Base-by-base conservation (phyloP, 345 rosid genomes). In the Euclidium syriacum region DNA sequence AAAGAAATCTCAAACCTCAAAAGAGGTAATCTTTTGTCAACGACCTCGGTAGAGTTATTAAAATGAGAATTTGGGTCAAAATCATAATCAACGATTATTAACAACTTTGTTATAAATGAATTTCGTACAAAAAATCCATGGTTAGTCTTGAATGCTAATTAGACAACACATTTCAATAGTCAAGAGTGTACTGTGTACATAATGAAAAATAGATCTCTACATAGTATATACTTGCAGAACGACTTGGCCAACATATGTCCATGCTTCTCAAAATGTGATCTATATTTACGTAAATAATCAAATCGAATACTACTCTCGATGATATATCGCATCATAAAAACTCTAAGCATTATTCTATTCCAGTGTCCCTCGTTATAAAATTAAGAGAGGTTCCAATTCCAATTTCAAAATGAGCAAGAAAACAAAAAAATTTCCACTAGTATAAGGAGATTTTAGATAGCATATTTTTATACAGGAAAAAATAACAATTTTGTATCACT, bases 401-500 rank as follows among this genome's bases (percentile, higher is more conserved):
- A n/a, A n/a, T n/a, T n/a, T n/a, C n/a, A n/a, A n/a, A n/a, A n/a
- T n/a, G n/a, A n/a, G n/a, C n/a, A 10, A 12, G 18, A 48, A 47
- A 25, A 4, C 1, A 24, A 43, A 6, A 27, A 15, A 7, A 26
- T 50, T 27, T 29, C 24, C 12, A 64, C 22, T 40, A 16, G 15
- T 39, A 20, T 15, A 5, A 24, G 7, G 32, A 52, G 41, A n/a
- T 63, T 47, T 61, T 61, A 35, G 10, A 48, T 35, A 24, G 26
- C 57, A 62, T 62, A 27, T 51, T 29, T 36, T 3, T 38, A 30
- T 27, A 44, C 20, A 44, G 9, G 62, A 53, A 52, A n/a, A 36
- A 7, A 16, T 64, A 53, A n/a, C n/a, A n/a, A n/a, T n/a, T n/a
- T n/a, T n/a, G n/a, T n/a, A n/a, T n/a, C n/a, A n/a, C n/a, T n/a